These are phyloP conservation scores for Thalia dealbata DNA, from an alignment of 176 grass and related monocot genomes.

Conservation along the genomic window DNA sequence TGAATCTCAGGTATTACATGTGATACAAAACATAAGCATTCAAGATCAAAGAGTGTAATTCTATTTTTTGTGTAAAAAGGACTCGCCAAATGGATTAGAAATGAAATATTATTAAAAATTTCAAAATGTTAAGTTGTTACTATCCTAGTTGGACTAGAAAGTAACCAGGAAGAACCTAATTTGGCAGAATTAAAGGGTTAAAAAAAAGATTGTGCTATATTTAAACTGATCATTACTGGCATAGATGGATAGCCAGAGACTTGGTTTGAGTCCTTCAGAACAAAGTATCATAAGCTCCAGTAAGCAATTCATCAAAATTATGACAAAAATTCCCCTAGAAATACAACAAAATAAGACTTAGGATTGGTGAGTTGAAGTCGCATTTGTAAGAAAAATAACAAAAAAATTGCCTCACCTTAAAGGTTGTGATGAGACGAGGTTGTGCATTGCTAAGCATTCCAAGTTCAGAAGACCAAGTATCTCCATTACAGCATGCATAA, in stretches of 20 bases:
- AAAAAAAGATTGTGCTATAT: too few relatives aligned
- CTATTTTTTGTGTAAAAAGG: neutral
- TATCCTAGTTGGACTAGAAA: neutral
- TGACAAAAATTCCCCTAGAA: neutral
- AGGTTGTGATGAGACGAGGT: conserved; percentile 67
- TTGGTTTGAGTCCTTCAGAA: neutral
- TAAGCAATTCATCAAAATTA: neutral
- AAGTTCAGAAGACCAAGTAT: conserved; percentile 94
- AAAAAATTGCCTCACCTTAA: conserved; percentile 48
- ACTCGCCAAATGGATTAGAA: neutral
- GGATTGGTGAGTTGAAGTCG: neutral
- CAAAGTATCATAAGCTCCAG: neutral
- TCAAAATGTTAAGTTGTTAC: too few relatives aligned
- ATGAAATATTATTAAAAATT: too few relatives aligned
- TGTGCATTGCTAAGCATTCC: conserved; percentile 77
- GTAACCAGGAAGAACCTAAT: neutral
- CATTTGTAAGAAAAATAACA: neutral
- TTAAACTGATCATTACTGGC: neutral
- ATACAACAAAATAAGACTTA: neutral
- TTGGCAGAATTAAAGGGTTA: too few relatives aligned
- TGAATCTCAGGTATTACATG: neutral
- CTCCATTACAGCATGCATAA: conserved; percentile 93
- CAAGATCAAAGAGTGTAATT: neutral
- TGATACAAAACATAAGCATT: neutral
- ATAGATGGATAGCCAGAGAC: neutral